A percentile compares a stretch with the other conserved stretches of the same genome.
phyloP scores from a whole-genome alignment of 768 basidiomycete genomes.

The Russula virescens region DNA sequence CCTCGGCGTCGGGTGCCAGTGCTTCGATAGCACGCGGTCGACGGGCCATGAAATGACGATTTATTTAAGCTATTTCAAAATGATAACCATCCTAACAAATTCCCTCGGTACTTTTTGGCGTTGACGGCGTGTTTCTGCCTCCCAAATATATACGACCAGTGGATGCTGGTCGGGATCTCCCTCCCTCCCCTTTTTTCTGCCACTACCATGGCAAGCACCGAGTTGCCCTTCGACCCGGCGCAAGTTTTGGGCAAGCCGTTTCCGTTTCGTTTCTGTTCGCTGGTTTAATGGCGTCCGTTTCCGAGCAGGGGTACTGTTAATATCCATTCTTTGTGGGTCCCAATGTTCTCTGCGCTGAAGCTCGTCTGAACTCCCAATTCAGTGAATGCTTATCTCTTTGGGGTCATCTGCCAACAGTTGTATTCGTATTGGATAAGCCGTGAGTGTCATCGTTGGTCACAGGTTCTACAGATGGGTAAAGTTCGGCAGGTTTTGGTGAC shows the following conservation, averaged over 20 bases:
- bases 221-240: too few species aligned
- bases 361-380: neutral
- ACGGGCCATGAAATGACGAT: too few species aligned
- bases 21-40: too few species aligned
- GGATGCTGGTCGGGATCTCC: too few species aligned
- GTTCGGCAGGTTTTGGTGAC: neutral
- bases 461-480: neutral
- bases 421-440: constrained; percentile 5
- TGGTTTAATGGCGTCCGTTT: neutral
- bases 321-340: neutral
- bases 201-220: neutral
- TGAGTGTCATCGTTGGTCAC: neutral
- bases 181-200: neutral
- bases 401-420: neutral
- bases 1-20: too few species aligned
- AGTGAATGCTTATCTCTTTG: constrained; percentile 3
- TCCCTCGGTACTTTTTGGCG: too few species aligned
- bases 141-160: neutral
- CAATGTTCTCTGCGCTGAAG: neutral
- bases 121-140: too few species aligned
- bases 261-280: neutral
- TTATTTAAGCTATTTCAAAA: too few species aligned
- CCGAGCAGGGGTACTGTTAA: neutral
- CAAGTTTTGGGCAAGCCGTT: neutral
- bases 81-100: too few species aligned